A percentile compares a stretch with the other conserved stretches of the same genome.
Conservation (phyloP, 2,329 filamentous ascomycete species). For the Cordyceps fumosorosea region DNA sequence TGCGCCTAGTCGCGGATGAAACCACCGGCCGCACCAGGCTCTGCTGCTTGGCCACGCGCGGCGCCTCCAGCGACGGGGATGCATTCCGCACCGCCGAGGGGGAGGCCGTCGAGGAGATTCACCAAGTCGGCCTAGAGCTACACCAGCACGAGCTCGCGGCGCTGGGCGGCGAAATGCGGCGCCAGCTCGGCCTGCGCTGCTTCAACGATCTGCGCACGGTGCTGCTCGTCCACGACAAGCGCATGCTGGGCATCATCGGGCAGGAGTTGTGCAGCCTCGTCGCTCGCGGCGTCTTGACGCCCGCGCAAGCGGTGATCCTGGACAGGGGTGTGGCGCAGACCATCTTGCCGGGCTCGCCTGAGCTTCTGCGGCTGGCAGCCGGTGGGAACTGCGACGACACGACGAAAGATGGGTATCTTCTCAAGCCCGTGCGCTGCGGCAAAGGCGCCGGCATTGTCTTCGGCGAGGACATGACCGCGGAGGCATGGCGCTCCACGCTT, state of each 20-base stretch:
- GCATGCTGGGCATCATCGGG: conserved; percentile 33
- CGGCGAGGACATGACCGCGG: conserved; percentile 26
- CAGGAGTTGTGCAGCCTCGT: conserved; percentile 27
- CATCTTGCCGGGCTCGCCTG: conserved; percentile 23
- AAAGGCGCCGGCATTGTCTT: conserved; percentile 35
- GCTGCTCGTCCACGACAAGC: conserved; percentile 35
- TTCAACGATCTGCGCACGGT: conserved; percentile 36
- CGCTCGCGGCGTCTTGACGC: conserved; percentile 20
- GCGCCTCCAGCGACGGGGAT: background rate
- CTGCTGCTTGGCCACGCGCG: conserved; percentile 18
- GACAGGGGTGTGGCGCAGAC: conserved; percentile 28
- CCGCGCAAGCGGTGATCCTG: conserved; percentile 21
- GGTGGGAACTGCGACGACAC: background rate
- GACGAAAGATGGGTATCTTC: conserved; percentile 21
- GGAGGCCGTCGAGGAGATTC: conserved; percentile 26
- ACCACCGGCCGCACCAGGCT: conserved; percentile 20
- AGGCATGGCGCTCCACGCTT: background rate
- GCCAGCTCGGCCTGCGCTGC: conserved; percentile 29
- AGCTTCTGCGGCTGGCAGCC: conserved; percentile 15
- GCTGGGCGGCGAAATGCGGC: conserved; percentile 18
- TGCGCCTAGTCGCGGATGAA: conserved; percentile 26
- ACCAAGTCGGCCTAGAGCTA: conserved; percentile 33
- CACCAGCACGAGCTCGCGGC: conserved; percentile 21
- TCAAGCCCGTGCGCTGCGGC: conserved; percentile 33
- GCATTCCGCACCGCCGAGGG: conserved; percentile 17